Conservation (phyloP, 2,329 filamentous ascomycete genomes). For the Didymella arachidicola region DNA sequence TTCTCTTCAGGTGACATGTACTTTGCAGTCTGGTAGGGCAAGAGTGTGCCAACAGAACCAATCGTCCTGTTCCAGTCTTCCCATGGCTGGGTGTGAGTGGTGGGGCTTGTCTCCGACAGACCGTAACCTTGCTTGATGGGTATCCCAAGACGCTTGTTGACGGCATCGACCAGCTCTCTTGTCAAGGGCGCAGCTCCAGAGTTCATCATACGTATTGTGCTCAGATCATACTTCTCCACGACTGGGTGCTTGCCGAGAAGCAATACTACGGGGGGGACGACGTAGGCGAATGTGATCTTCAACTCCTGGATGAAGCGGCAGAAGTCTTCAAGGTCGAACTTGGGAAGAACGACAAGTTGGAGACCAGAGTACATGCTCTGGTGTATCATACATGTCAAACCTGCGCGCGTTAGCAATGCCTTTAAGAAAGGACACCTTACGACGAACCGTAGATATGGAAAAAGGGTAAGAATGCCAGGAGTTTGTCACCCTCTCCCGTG, state of each 20-base stretch:
- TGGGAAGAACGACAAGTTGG: constrained; percentile 73
- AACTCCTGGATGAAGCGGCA: constrained; percentile 79
- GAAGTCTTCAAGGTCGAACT: constrained; percentile 82
- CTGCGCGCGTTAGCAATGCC: constrained; percentile 44
- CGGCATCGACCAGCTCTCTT: constrained; percentile 76
- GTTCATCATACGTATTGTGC: constrained; percentile 81
- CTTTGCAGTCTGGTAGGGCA: constrained; percentile 82
- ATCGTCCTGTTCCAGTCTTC: constrained; percentile 78
- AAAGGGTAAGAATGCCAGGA: constrained; percentile 84
- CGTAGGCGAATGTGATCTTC: constrained; percentile 77
- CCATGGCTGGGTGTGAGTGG: constrained; percentile 76
- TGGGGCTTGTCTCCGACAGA: constrained; percentile 84
- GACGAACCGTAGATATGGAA: constrained; percentile 85
- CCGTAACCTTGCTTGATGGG: constrained; percentile 94
- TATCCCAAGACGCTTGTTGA: constrained; percentile 76
- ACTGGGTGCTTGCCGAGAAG: constrained; percentile 79
- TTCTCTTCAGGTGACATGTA: constrained; percentile 71
- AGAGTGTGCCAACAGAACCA: constrained; percentile 78
- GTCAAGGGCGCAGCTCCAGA: constrained; percentile 88
- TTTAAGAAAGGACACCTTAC: not conserved
- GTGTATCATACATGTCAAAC: constrained; percentile 76
- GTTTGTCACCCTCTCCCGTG: constrained; percentile 71
- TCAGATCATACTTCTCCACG: constrained; percentile 82
- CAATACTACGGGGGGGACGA: constrained; percentile 85
- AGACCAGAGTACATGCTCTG: constrained; percentile 71